These are phyloP conservation scores for Thymus mandschuricus DNA, from an alignment of 257 asterid genomes.

Conservation along the genomic window DNA sequence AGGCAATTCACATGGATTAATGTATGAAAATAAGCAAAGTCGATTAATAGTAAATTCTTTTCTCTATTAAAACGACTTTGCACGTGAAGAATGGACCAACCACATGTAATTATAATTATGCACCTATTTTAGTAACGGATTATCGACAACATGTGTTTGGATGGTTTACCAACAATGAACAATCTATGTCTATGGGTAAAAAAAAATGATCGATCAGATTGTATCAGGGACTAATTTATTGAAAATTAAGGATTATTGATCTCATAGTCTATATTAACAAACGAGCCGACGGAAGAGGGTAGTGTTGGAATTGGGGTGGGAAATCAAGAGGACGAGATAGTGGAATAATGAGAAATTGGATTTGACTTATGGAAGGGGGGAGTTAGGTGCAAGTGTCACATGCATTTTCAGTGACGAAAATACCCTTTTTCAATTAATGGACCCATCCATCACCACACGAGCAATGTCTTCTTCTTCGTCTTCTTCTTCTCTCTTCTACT, in stretches of 20 bases:
- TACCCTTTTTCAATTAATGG: conserved; percentile 33
- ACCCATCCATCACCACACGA: conserved; percentile 35
- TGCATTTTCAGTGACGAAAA: conserved; percentile 34
- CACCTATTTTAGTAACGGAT: neutral
- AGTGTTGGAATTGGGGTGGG: conserved; percentile 24
- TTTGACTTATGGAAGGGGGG: conserved; percentile 45
- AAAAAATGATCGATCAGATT: too few species aligned
- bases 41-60: neutral
- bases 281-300: neutral
- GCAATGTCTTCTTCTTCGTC: conserved; percentile 32
- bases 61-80: neutral
- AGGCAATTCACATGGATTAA: neutral
- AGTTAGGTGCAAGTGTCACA: conserved; percentile 60
- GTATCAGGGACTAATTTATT: too few species aligned
- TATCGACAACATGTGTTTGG: too few species aligned
- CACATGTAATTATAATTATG: neutral
- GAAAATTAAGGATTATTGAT: too few species aligned
- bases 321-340: conserved; percentile 18
- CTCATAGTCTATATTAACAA: too few species aligned
- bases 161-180: too few species aligned
- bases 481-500: conserved; percentile 20
- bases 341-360: conserved; percentile 27
- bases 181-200: too few species aligned
- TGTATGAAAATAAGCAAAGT: neutral
- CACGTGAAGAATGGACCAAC: neutral